Evolutionary conservation across 2,329 filamentous ascomycete genomes (phyloP), one percentile per base, ranked within the genome.

Genomic region (Zarea fungicola): DNA sequence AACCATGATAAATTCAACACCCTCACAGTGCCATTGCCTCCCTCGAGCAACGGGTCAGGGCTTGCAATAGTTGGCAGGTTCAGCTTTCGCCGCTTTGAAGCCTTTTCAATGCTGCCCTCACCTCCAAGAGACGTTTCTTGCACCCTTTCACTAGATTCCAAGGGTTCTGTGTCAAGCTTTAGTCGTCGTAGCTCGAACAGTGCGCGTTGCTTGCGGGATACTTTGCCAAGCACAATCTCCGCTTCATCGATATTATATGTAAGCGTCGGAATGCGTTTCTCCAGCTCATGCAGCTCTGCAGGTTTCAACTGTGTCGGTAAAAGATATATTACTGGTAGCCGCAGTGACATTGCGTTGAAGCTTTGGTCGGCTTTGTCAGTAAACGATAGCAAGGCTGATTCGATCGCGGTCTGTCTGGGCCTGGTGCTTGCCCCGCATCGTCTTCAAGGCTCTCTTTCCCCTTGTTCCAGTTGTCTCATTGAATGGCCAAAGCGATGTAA

Each of bases 221-320:
- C 76, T 55, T 83, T 88, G 2, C 87, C 89, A 25, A 97, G 63
- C 2, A 96, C 73, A 3, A 96, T 65, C 5, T 78, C 74, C 1
- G 89, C 89, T 64, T 92, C 85, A 13, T 74, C 72, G 45, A 85
- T 72, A 62, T 92, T 80, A 51, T 85, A 84, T 0, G 88, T 91
- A 46, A 93, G 62, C 1, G 74, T 76, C 4, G 76, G 71, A 9
- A 95, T 77, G 19, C 75, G 75, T 22, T 82, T 77, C 61, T 90
- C 84, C 13, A 89, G 63, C 26, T 75, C 65, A 42, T 83, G 78
- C 9, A 87, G 70, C 54, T 85, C 78, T 6, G 83, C 76, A 1
- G 78, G 66, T 2, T 75, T 68, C 23, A 96, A 73, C 60, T 89
- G 86, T 4, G 84, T 81, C 1, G 83, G 70, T 0, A 96, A 75